A percentile compares a stretch with the other conserved stretches of the same genome.
phyloP scores from a whole-genome alignment of 2,329 filamentous ascomycete species.

The Fusarium coffeatum region DNA sequence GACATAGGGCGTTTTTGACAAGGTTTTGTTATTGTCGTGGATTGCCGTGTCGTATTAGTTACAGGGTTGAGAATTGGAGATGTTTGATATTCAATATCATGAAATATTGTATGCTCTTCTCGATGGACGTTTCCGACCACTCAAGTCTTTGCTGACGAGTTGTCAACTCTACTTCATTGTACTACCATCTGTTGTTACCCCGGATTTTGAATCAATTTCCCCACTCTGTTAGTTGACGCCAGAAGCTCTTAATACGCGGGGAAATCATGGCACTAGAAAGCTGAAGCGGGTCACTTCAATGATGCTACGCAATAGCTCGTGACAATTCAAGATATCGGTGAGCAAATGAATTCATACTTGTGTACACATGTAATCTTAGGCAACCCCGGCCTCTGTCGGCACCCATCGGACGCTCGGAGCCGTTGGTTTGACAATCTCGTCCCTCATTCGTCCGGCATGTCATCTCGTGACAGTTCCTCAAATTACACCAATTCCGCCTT shows the following conservation, averaged over 20 bases:
- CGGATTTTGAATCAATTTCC: conserved; percentile 13
- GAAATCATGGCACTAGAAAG: conserved; percentile 22
- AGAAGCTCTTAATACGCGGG: conserved; percentile 22
- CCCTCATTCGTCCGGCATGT: not conserved
- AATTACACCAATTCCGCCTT: conserved; percentile 43
- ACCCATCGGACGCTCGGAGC: conserved; percentile 27
- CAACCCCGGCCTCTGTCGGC: conserved; percentile 31
- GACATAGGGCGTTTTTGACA: conserved; percentile 43
- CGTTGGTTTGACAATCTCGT: not conserved
- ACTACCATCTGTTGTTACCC: conserved; percentile 2
- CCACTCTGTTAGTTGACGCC: conserved; percentile 26
- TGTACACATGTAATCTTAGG: not conserved
- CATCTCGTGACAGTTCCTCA: conserved; percentile 3
- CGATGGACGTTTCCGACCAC: rapidly evolving
- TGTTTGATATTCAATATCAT: not conserved
- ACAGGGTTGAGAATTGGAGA: not conserved
- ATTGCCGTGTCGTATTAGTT: not conserved
- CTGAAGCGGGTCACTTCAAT: conserved; percentile 18
- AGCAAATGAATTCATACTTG: not conserved
- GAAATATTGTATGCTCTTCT: rapidly evolving
- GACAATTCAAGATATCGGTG: not conserved
- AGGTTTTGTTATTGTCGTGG: conserved; percentile 3
- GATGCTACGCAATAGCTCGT: not conserved
- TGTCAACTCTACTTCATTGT: not conserved
- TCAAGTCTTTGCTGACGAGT: not conserved